Conservation (phyloP, 306 rosid genomes). For the Medicago ruthenica region DNA sequence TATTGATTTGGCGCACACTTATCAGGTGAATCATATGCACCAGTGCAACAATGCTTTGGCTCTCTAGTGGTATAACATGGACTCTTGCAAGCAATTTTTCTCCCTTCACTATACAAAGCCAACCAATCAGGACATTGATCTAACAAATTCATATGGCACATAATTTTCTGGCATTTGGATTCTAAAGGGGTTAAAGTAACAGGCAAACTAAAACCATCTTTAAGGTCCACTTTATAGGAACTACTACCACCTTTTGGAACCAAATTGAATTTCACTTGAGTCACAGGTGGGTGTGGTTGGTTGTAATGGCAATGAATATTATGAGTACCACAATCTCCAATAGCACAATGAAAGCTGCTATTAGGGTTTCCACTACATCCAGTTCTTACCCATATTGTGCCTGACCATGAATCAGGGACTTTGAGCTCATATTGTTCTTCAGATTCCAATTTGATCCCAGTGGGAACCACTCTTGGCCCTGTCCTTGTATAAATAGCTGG, state of each 20-base stretch:
- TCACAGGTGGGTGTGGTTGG: background rate
- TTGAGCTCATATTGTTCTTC: background rate
- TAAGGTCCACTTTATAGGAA: no score
- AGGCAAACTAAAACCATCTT: no score
- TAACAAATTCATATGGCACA: no score
- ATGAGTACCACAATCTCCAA: slow-evolving; percentile 6
- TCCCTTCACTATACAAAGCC: no score
- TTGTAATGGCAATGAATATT: background rate
- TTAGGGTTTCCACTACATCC: slow-evolving; percentile 12
- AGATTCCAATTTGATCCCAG: background rate
- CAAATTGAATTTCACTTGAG: background rate
- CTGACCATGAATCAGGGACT: slow-evolving; percentile 27
- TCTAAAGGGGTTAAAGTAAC: no score
- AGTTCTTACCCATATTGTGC: slow-evolving; percentile 18
- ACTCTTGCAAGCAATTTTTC: no score
- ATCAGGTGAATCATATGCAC: no score
- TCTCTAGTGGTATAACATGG: no score
- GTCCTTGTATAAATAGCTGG: background rate
- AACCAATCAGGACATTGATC: no score
- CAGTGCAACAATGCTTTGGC: no score
- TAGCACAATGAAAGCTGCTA: background rate
- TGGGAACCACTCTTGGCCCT: background rate
- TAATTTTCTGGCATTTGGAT: no score
- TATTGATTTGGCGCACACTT: no score
- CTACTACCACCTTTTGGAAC: slow-evolving; percentile 20